These are phyloP conservation scores for Tulasnella sp. DNA, from an alignment of 768 basidiomycete species.

Conservation along the genomic window DNA sequence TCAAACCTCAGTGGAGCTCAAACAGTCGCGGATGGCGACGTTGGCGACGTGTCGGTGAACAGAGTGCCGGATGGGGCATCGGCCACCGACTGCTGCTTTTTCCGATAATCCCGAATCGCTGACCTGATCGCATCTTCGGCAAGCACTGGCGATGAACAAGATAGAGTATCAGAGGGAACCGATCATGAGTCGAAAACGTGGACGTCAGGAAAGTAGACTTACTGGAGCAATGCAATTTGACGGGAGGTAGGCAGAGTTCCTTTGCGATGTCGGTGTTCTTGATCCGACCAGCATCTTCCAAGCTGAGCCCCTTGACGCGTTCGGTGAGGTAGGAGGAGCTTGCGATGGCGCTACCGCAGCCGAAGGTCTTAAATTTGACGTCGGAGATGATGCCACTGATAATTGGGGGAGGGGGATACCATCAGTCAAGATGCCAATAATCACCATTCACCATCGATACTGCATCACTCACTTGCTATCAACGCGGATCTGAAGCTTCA, in stretches of 20 bases:
- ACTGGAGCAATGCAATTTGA: slow-evolving; percentile 95
- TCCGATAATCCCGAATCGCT: slow-evolving; percentile 90
- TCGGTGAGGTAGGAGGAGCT: slow-evolving; percentile 99
- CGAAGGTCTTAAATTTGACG: slow-evolving; percentile 99
- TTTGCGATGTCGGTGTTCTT: slow-evolving; percentile 99
- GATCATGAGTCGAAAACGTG: neutral
- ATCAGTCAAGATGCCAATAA: neutral
- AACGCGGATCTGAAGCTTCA: slow-evolving; percentile 98
- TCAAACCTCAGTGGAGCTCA: too few species aligned
- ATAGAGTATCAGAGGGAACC: slow-evolving; percentile 11
- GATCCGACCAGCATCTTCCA: slow-evolving; percentile 91
- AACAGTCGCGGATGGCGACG: neutral
- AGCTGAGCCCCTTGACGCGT: slow-evolving; percentile 84
- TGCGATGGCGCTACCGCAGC: slow-evolving; percentile 96
- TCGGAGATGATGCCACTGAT: slow-evolving; percentile 79
- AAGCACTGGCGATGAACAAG: slow-evolving; percentile 56
- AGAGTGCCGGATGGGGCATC: neutral
- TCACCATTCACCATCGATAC: slow-evolving; percentile 15
- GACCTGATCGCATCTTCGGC: slow-evolving; percentile 99
- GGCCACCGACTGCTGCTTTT: slow-evolving; percentile 41
- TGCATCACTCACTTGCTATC: slow-evolving; percentile 50
- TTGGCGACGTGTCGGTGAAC: neutral
- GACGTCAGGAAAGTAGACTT: slow-evolving; percentile 25
- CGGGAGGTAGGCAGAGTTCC: slow-evolving; percentile 88
- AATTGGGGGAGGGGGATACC: neutral